Base-by-base conservation (phyloP, 2,329 filamentous ascomycete species). In the Sarocladium strictum region DNA sequence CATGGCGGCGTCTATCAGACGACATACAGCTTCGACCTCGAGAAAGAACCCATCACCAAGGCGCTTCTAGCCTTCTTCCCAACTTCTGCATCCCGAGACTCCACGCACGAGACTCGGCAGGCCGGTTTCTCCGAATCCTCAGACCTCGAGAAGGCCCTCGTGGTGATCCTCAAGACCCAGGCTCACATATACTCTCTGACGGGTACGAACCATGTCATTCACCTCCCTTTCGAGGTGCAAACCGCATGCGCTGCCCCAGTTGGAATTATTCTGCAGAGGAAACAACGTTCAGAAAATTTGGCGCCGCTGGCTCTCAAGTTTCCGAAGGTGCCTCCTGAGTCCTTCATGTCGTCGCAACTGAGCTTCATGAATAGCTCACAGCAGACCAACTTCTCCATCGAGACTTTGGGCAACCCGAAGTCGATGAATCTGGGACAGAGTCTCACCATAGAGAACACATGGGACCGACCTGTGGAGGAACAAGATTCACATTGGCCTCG, bases 151-250 rank as follows among this genome's bases (percentile, higher is more conserved):
- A 80, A 86, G 64, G 91, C 93, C 3, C 73, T 99, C 58, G 90
- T 97, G 7, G 88, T 99, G 51, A 88, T 97, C 61, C 81, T 99
- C 60, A 92, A 89, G 70, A 92, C 90, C 0, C 93, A 97, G 66
- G 91, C 90, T 21, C 93, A 97, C 66, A 84, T 99, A 60, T 95
- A 92, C 75, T 97, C 95, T 67, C 80, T 97, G 35, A 83, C 88
- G 2, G 93, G 93, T 19, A 86, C 90, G 32, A 94, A 83, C 65
- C 89, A 99, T 77, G 83, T 96, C 56, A 80, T 97, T 49, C 90
- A 96, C 67, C 83, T 99, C 65, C 93, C 93, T 1, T 99, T 99
- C 65, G 92, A 97, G 71, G 88, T 97, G 40, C 90, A 96, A 65
- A 84, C 84, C 53, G 91, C 89, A 27, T 90, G 92, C 67, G 84